phyloP scores from a whole-genome alignment of 2,329 filamentous ascomycete species.

The Exophiala bonariae region DNA sequence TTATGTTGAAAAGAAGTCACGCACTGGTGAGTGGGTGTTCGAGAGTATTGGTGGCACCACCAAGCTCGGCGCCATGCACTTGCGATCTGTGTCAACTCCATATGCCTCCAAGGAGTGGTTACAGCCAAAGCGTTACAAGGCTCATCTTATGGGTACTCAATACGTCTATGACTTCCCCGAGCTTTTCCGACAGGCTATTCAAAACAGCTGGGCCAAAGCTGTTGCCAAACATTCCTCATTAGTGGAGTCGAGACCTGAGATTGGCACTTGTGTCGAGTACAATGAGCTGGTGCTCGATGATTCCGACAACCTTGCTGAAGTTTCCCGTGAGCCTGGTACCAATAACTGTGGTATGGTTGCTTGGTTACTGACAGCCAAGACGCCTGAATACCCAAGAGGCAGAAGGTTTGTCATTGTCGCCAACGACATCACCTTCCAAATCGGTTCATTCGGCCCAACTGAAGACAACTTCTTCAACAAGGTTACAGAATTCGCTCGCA shows the following conservation, averaged over 20 bases:
- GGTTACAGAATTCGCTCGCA: conserved; percentile 93
- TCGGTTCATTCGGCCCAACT: conserved; percentile 92
- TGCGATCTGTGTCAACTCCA: conserved; percentile 84
- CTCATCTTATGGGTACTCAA: conserved; percentile 97
- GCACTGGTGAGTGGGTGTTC: conserved; percentile 98
- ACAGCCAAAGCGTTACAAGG: conserved; percentile 99
- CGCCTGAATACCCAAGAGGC: conserved; percentile 90
- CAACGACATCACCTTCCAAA: conserved; percentile 99
- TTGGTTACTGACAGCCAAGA: conserved; percentile 92
- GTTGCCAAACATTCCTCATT: conserved; percentile 72
- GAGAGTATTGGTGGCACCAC: conserved; percentile 93
- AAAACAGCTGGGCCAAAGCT: conserved; percentile 86
- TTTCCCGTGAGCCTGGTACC: conserved; percentile 90
- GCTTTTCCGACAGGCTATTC: conserved; percentile 95
- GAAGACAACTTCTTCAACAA: conserved; percentile 99
- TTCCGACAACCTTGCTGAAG: conserved; percentile 85
- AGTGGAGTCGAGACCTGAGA: conserved; percentile 75
- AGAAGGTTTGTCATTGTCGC: conserved; percentile 93
- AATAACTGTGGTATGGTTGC: conserved; percentile 98
- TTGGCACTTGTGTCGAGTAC: conserved; percentile 90
- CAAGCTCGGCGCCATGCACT: conserved; percentile 93
- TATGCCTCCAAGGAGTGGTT: conserved; percentile 99
- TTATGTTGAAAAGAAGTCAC: conserved; percentile 95
- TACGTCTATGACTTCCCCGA: conserved; percentile 99
- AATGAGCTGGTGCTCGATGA: conserved; percentile 95